These are phyloP conservation scores for Lactarius sp. DNA, from an alignment of 768 basidiomycete genomes.

Conservation along the genomic window DNA sequence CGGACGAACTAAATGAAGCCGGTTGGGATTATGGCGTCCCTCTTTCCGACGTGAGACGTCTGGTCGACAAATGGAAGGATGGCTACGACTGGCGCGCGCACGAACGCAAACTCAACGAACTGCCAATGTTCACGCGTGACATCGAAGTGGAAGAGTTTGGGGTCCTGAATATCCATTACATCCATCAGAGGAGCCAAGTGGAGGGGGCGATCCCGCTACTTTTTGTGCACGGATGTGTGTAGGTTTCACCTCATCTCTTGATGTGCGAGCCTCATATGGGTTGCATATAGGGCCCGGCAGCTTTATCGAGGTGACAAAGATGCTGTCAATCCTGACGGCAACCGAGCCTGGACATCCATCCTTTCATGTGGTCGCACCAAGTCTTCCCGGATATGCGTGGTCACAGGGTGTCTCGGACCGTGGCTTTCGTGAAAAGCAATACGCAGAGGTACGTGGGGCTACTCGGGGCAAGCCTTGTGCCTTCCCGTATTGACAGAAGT, in stretches of 20 bases:
- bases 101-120: constrained; percentile 33
- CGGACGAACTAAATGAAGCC: constrained; percentile 52
- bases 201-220: constrained; percentile 31
- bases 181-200: constrained; percentile 32
- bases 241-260: not conserved
- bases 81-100: constrained; percentile 32
- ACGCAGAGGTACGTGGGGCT: constrained; percentile 27
- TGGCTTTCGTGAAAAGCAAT: constrained; percentile 28
- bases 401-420: constrained; percentile 29
- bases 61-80: constrained; percentile 31
- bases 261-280: not conserved
- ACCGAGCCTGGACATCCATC: constrained; percentile 23
- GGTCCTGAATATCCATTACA: constrained; percentile 35
- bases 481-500: not conserved
- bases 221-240: constrained; percentile 34
- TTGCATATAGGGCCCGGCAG: constrained; percentile 18
- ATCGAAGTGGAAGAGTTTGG: constrained; percentile 34
- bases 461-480: not conserved
- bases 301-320: constrained; percentile 25
- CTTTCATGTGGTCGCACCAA: constrained; percentile 31
- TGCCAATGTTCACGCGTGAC: constrained; percentile 36
- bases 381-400: constrained; percentile 31
- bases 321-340: constrained; percentile 29
- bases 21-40: constrained; percentile 47
- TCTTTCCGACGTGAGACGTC: constrained; percentile 29